Base-by-base conservation (phyloP, 257 asterid genomes). In the Schizonepeta tenuifolia region DNA sequence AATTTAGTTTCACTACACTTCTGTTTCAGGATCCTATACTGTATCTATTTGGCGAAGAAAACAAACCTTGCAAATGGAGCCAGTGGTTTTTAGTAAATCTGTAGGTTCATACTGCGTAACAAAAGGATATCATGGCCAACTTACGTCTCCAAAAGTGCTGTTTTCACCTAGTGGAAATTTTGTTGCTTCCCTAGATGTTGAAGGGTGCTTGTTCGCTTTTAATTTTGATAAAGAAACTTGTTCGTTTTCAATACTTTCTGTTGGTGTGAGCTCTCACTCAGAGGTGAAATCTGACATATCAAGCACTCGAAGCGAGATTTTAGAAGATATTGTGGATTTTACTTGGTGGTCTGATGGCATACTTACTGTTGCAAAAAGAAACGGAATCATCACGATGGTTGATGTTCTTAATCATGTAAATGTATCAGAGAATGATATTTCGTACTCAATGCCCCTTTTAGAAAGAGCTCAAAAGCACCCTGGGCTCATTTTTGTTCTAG, bases 291-390 rank as follows among this genome's bases (percentile, higher is more conserved):
- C 55, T 73, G 85, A 79, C 63, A 55, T 60, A 22, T 79, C 88
- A 71, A 79, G 71, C 75, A 56, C 78, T 62, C 74, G 77, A 71
- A 70, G 73, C 40, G 84, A 77, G 67, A 63, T 44, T 61, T 57
- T 83, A 54, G 84, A 75, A 35, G 85, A 87, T 72, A 51, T 87
- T 68, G 73, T 84, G 79, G 98, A 92, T 84, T 95, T 91, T 76
- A 74, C 95, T 77, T 95, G 99, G 99, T 94, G 99, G 99, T 89
- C 97, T 73, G 85, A 89, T 72, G 83, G 79, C 75, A 76, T 84
- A 71, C 84, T 95, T 83, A 77, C 85, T 60, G 66, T 88, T 70
- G 95, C 87, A 41, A 87, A 79, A 79, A 77, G 83, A 84, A 85
- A 81, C 61, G 95, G 97, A 56, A 80, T 68, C 64, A 78, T 92